Evolutionary conservation across 2,329 filamentous ascomycete species (phyloP).

Genomic region (Diplocarpon rosae): DNA sequence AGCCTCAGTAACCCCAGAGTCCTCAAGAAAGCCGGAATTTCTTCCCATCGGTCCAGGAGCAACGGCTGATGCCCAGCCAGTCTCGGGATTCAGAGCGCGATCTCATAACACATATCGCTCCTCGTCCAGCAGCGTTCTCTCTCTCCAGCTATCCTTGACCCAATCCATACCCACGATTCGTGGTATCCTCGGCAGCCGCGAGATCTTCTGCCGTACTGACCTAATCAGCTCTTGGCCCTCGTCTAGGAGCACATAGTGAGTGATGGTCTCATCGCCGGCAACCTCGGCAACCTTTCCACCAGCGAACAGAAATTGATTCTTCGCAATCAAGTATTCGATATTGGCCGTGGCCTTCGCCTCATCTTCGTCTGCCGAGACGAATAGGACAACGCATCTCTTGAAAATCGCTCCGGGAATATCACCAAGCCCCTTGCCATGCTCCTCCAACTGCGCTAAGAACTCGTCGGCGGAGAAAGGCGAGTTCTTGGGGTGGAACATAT

Average conservation of each 20-base stretch:
- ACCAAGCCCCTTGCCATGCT: conserved; percentile 41
- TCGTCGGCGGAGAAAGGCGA: conserved; percentile 34
- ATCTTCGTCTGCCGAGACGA: conserved; percentile 32
- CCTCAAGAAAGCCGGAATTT: no score
- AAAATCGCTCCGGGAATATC: conserved; percentile 43
- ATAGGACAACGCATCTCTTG: conserved; percentile 29
- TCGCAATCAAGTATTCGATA: conserved; percentile 34
- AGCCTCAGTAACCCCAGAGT: no score
- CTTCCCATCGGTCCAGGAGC: no score
- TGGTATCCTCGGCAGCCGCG: conserved; percentile 43
- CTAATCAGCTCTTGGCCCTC: conserved; percentile 32
- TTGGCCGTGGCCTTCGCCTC: conserved; percentile 7
- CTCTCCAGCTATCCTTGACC: conserved; percentile 72
- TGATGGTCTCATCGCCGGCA: conserved; percentile 44
- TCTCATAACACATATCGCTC: conserved; percentile 39
- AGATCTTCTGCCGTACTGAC: conserved; percentile 36
- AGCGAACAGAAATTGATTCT: conserved; percentile 56
- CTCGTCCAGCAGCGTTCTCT: conserved; percentile 70
- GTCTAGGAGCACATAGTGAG: conserved; percentile 58
- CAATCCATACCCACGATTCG: conserved; percentile 60
- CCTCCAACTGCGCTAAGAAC: conserved; percentile 45
- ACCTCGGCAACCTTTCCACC: conserved; percentile 47
- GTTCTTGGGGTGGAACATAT: conserved; percentile 37
- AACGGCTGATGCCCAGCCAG: no score
- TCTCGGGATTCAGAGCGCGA: no score